Base-by-base conservation (phyloP, 129 eudicot genomes). In the Kitagawia praeruptora region DNA sequence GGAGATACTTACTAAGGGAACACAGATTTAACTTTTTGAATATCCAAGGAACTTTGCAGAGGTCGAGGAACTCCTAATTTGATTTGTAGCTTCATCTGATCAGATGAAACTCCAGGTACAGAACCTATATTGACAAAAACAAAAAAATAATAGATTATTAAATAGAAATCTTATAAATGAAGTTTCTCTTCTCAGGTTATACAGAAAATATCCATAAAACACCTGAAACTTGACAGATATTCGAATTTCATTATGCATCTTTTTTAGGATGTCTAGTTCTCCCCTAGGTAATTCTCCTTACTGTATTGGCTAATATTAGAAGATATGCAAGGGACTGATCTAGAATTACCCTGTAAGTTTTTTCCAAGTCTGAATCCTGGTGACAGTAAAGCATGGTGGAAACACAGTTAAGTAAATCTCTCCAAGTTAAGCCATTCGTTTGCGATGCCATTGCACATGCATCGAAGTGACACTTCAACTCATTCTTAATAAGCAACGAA, bases 61-160 rank as follows among this genome's bases (percentile, higher is more conserved):
- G 90, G 78, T 67, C 28, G 86, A 74, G 98, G 98, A 79, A 93
- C 98, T 64, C 98, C 97, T 49, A 93, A 81, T 84, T 93, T 93
- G 69, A 93, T 93, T 76, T 93, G 98, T 76, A 93, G 89, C 78
- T 91, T 93, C 98, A 93, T 93, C 82, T 85, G 86, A 5, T 87
- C 96, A 58, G 90, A 93, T 53, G 98, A 84, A 81, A 93, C 89
- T 21, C 98, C 97, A 16, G 98, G 98, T 78, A 91, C 92, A 41
- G 89, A 85, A 51, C 98, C 97, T 93, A 85, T 85, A 1, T 34
- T 34, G 37, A 2, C 37, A 34, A 34, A 34, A 34, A 84, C 16
- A 75, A 48, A 74, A 70, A 73, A 42, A 63, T 2, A 40, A 37
- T 3, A 3, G 18, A 10, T 40, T 70, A 39, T 12, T 3, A 71